Base-by-base conservation (phyloP, 768 basidiomycete species). In the Rhodotorula diobovata region DNA sequence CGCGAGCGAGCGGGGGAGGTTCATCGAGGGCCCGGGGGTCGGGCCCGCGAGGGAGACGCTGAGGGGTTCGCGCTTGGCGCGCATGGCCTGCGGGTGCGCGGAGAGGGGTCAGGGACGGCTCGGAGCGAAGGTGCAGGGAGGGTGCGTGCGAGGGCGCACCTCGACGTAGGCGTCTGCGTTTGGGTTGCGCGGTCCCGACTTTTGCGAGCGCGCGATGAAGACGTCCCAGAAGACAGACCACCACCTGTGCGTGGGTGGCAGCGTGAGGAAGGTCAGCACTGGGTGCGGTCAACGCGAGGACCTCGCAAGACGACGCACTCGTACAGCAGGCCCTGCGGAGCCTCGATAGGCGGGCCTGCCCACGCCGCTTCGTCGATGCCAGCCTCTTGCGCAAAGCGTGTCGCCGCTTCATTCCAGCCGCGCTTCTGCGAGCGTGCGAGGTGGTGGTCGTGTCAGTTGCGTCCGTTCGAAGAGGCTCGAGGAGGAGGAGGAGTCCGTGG, bases 181-280 rank as follows among this genome's bases (percentile, higher is more conserved):
- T 0, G 70, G 63, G 28, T 74, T 74, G 16, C 69, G 69, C 37
- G 67, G 63, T 5, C 73, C 73, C 20, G 65, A 45, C 55, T 75
- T 72, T 15, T 73, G 72, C 6, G 68, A 70, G 2, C 75, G 71
- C 11, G 72, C 68, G 60, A 70, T 73, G 58, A 76, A 76, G 35
- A 76, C 71, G 34, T 76, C 75, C 75, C 75, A 76, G 56, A 76
- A 76, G 28, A 76, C 75, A 8, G 75, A 66, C 75, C 75, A 76
- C 75, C 75, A 76, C 45, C 75, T 76, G 55, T 14, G 37, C 16
- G 34, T 20, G 23, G n/a, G 18, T 25, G 34, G 5, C n/a, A 55
- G 41, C 10, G 34, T 63, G 2, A 30, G 50, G 16, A 7, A 18
- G 50, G 11, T 28, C 8, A n/a, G n/a, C n/a, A n/a, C n/a, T n/a